These are phyloP conservation scores for Ceratocystis ficicola DNA, from an alignment of 2,329 filamentous ascomycete species.

Conservation along the genomic window DNA sequence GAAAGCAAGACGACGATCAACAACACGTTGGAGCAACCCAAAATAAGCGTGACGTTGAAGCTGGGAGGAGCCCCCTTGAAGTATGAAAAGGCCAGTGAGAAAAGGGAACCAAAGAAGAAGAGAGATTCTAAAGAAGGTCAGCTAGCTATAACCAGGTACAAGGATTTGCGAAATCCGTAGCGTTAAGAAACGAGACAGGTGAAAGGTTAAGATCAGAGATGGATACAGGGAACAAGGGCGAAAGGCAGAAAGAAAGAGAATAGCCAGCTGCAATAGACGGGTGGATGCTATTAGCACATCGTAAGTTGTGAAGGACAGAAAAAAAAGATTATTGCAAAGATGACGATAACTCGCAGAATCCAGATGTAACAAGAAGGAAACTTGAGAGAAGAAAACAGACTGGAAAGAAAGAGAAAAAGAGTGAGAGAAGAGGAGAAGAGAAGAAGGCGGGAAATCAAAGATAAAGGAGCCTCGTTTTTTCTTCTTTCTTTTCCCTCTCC, in stretches of 20 bases:
- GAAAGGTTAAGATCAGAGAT: neutral
- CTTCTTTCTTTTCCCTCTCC: neutral
- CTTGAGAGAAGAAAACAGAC: neutral
- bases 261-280: neutral
- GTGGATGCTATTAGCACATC: neutral
- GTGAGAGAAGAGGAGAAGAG: conserved; percentile 20
- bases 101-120: neutral
- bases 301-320: neutral
- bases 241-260: neutral
- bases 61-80: neutral
- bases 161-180: neutral
- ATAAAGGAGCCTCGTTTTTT: conserved; percentile 12
- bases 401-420: conserved; percentile 3
- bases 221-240: conserved; percentile 4
- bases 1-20: neutral
- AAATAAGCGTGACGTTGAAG: neutral
- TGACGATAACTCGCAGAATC: neutral
- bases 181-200: neutral
- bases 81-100: neutral
- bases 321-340: neutral
- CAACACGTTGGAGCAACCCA: neutral
- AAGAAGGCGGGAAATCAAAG: conserved; percentile 10
- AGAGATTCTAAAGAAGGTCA: neutral
- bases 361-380: neutral
- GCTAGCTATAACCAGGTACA: conserved; percentile 7